phyloP scores from a whole-genome alignment of 2,329 filamentous ascomycete genomes.

The Bisporella sp. region DNA sequence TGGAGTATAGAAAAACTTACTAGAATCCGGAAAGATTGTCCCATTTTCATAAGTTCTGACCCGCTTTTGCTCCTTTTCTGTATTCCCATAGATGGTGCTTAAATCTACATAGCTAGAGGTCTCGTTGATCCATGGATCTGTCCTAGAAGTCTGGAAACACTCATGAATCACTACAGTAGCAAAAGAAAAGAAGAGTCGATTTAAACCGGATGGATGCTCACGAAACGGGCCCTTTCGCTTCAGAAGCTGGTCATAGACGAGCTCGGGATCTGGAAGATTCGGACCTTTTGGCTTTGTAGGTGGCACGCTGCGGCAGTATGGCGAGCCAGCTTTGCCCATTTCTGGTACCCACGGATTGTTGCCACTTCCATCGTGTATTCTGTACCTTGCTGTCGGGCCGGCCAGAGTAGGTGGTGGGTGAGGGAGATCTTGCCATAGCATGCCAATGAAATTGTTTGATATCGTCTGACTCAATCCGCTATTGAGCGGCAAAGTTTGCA shows the following conservation, averaged over 20 bases:
- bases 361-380: constrained; percentile 61
- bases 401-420: constrained; percentile 65
- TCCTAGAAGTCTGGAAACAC: neutral
- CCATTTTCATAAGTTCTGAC: constrained; percentile 66
- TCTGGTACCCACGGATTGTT: constrained; percentile 62
- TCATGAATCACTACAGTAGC: constrained; percentile 63
- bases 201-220: constrained; percentile 61
- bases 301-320: constrained; percentile 59
- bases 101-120: constrained; percentile 50
- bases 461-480: constrained; percentile 37
- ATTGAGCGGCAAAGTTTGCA: constrained; percentile 41
- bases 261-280: constrained; percentile 57
- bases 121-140: constrained; percentile 40
- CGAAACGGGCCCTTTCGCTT: constrained; percentile 41
- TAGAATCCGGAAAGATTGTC: constrained; percentile 61
- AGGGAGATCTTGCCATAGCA: constrained; percentile 65
- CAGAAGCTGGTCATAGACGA: constrained; percentile 59
- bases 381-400: constrained; percentile 56
- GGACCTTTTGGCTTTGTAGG: constrained; percentile 56
- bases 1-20: too few relatives aligned
- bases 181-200: constrained; percentile 65
- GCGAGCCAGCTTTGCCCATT: constrained; percentile 59
- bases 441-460: constrained; percentile 48
- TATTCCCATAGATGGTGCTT: constrained; percentile 35
- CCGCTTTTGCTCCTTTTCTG: constrained; percentile 30